Evolutionary conservation across 2,329 filamentous ascomycete genomes (phyloP), one percentile per base, ranked within the genome.

Genomic region (Fusarium beomiforme): DNA sequence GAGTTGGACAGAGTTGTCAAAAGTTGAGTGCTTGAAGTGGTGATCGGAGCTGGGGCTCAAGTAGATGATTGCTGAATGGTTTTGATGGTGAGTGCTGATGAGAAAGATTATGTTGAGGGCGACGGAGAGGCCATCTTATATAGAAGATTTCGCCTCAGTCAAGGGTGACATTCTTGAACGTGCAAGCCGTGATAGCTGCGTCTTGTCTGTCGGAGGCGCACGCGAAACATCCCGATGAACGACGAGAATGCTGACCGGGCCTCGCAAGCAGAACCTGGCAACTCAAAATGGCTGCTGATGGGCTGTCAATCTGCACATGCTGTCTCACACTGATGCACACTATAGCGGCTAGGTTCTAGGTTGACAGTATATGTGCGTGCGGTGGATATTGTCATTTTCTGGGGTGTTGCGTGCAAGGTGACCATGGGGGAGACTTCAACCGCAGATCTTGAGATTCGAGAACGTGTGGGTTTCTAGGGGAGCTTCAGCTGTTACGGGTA

Each of bases 291-390:
- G 31, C 39, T 59, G 8, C 58, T 73, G 69, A 75, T 76, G 73
- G 67, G 73, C 58, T 76, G 70, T 76, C 64, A 66, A 31, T 26
- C 33, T 41, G 17, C 26, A 33, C 42, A 67, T 61, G 60, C 53
- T 59, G 73, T 75, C 73, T 75, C 73, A 75, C 67, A 44, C 42
- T 67, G 71, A 70, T 44, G 67, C 58, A 72, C 71, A 67, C 71
- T 64, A 69, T 46, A 60, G 53, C 51, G 23, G 26, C 56, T 12
- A 50, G 64, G 64, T 63, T 33, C 49, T 43, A 31, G 63, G 64
- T 56, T 31, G 31, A 36, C 42, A 24, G 42, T 57, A 43, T 44
- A 43, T 34, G 51, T 59, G 60, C 54, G 59, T 47, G 5, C 55
- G 64, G 69, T 39, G 70, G 59, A 72, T 53, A 53, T 63, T 50